Percentiles rank a stretch among this genome's conserved stretches.
Conservation (phyloP, 148 eudicot genomes). For the Rhododendron molle region DNA sequence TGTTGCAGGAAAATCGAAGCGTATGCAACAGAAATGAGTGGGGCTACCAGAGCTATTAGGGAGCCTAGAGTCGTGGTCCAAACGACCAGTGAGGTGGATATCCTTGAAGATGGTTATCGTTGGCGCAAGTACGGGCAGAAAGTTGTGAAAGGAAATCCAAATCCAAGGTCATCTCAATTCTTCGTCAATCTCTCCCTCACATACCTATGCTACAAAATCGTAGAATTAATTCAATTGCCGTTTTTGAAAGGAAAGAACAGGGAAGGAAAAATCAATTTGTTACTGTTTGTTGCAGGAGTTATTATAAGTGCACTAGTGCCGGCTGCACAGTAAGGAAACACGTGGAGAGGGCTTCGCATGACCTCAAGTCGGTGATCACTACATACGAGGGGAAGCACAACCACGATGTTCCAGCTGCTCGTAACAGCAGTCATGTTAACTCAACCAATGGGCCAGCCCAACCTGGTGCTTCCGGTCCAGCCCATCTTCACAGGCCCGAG, state of each 20-base stretch:
- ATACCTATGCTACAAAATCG: background rate
- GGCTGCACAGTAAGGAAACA: slow-evolving; percentile 65
- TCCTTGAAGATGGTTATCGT: slow-evolving; percentile 64
- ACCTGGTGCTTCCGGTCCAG: slow-evolving; percentile 12
- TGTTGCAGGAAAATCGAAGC: slow-evolving; percentile 47
- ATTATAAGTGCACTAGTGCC: slow-evolving; percentile 60
- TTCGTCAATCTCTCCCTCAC: background rate
- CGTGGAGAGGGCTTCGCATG: slow-evolving; percentile 66
- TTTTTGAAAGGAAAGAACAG: background rate
- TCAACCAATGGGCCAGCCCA: slow-evolving; percentile 23
- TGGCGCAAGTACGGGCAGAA: slow-evolving; percentile 76
- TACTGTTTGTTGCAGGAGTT: slow-evolving; percentile 43
- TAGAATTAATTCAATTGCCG: background rate
- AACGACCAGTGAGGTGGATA: slow-evolving; percentile 63
- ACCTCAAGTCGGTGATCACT: slow-evolving; percentile 59
- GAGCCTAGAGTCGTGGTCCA: slow-evolving; percentile 73
- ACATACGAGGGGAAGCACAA: slow-evolving; percentile 72
- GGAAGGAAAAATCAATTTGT: background rate
- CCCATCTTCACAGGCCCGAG: slow-evolving; percentile 31
- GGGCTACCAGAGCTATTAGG: slow-evolving; percentile 50
- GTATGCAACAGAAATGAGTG: slow-evolving; percentile 46
- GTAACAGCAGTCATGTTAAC: slow-evolving; percentile 42
- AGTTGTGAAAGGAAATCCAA: slow-evolving; percentile 70
- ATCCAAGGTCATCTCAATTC: slow-evolving; percentile 44
- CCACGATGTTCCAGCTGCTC: slow-evolving; percentile 69